Percentiles rank a stretch among this genome's conserved stretches.
phyloP scores from a whole-genome alignment of 2,329 filamentous ascomycete genomes.

The Fusarium longipes region DNA sequence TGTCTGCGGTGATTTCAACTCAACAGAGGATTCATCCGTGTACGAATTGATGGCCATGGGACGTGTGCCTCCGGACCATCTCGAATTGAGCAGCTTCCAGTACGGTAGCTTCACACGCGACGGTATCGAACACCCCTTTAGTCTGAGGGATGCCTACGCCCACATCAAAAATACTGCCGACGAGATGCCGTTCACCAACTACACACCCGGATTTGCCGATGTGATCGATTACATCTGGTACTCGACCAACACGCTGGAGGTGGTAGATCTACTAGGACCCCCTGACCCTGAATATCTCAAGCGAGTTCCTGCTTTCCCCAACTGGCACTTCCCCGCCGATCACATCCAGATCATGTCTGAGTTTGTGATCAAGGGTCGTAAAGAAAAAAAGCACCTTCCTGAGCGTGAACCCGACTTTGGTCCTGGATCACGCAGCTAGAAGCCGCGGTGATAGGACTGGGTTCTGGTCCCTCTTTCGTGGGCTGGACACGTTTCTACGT shows the following conservation, averaged over 20 bases:
- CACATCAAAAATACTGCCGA: constrained; percentile 84
- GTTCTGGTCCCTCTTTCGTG: not conserved
- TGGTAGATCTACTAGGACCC: constrained; percentile 84
- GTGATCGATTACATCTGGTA: constrained; percentile 99
- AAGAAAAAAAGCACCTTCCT: constrained; percentile 77
- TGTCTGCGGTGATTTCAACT: constrained; percentile 97
- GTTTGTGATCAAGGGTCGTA: constrained; percentile 88
- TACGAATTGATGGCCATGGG: constrained; percentile 90
- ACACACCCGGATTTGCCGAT: constrained; percentile 90
- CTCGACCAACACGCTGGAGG: constrained; percentile 87
- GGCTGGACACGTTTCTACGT: constrained; percentile 32
- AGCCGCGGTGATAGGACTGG: constrained; percentile 21
- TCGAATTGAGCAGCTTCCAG: constrained; percentile 81
- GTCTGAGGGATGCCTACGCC: constrained; percentile 88
- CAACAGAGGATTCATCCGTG: constrained; percentile 84
- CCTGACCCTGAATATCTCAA: constrained; percentile 88
- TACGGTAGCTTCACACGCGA: constrained; percentile 95
- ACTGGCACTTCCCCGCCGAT: constrained; percentile 94
- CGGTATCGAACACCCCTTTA: constrained; percentile 95
- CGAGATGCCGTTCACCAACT: constrained; percentile 94
- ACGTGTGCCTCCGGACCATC: constrained; percentile 79
- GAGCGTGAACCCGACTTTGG: constrained; percentile 75
- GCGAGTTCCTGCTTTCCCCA: constrained; percentile 89
- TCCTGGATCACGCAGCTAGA: constrained; percentile 49
- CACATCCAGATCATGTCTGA: constrained; percentile 91